Conservation (phyloP, 306 rosid genomes). For the Ammopiptanthus mongolicus region DNA sequence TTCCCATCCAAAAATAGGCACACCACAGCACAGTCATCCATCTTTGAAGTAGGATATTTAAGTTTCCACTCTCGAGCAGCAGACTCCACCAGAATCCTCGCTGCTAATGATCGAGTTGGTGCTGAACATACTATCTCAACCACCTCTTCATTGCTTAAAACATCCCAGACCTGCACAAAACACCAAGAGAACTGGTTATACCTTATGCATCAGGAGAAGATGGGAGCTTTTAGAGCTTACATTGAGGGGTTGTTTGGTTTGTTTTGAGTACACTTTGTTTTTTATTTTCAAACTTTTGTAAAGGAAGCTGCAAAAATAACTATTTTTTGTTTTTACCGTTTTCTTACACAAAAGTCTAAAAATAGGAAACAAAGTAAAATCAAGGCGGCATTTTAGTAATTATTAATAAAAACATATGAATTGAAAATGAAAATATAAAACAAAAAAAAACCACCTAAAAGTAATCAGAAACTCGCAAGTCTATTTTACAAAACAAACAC, state of each 20-base stretch:
- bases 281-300: too few relatives aligned
- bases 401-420: too few relatives aligned
- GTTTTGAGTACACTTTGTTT: too few relatives aligned
- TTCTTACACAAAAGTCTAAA: too few relatives aligned
- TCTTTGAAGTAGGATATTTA: slow-evolving; percentile 88
- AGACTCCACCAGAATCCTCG: slow-evolving; percentile 71
- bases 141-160: slow-evolving; percentile 90
- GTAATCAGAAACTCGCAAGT: too few relatives aligned
- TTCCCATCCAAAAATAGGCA: slow-evolving; percentile 85
- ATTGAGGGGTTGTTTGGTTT: neutral
- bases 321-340: too few relatives aligned
- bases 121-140: slow-evolving; percentile 78
- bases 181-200: neutral
- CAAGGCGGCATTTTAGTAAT: too few relatives aligned
- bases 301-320: too few relatives aligned
- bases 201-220: neutral
- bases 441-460: too few relatives aligned
- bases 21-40: slow-evolving; percentile 97
- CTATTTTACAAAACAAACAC: too few relatives aligned
- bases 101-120: slow-evolving; percentile 67
- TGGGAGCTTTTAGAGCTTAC: neutral
- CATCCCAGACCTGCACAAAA: slow-evolving; percentile 83
- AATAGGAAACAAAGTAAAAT: too few relatives aligned
- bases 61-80: slow-evolving; percentile 89
- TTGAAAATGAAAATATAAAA: too few relatives aligned